Evolutionary conservation across 768 basidiomycete species (phyloP), one percentile per base, ranked within the genome.

Genomic region (Calocybe indica): DNA sequence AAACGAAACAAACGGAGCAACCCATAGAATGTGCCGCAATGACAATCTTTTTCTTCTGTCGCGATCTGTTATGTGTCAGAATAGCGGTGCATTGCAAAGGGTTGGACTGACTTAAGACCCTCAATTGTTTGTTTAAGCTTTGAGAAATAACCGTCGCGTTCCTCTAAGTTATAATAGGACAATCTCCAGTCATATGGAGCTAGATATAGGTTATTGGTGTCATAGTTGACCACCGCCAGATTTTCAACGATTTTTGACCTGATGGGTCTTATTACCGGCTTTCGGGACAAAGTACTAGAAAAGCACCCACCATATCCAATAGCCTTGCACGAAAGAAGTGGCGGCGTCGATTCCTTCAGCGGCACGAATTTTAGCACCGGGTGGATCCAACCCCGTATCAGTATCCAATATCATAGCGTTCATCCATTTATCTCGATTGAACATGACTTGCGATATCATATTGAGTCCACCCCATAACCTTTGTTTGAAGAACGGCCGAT

Each of bases 221-320:
- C 94, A 58, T 97, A 98, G 58, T 86, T 87, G 13, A 97, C 78
- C 1, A 85, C 91, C 0, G 95, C 93, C 2, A 97, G 75, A 55
- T 99, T 98, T 65, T 97, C 89, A 7, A 98, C 82, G 44, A 96
- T 88, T 64, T 94, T 93, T 1, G 86, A 83, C 88, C 88, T 88
- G 37, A 45, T 45, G 39, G 22, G 30, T 30, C 52, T 38, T 10
- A 13, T 45, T 10, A 29, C 36, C 15, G 40, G 45, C 32, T 37
- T 8, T 41, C 48, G 6, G 14, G n/a, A 13, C 11, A 39, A n/a
- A 11, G 31, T 37, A 14, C 37, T 4, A 34, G 40, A 31, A 9
- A 29, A n/a, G 45, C 29, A 52, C 68, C 45, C 58, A 84, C 91
- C 92, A 95, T 45, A 95, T 82, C 94, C 93, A 98, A 61, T 93